Evolutionary conservation across 2,329 filamentous ascomycete genomes (phyloP).

Genomic region (Colletotrichum sublineola): DNA sequence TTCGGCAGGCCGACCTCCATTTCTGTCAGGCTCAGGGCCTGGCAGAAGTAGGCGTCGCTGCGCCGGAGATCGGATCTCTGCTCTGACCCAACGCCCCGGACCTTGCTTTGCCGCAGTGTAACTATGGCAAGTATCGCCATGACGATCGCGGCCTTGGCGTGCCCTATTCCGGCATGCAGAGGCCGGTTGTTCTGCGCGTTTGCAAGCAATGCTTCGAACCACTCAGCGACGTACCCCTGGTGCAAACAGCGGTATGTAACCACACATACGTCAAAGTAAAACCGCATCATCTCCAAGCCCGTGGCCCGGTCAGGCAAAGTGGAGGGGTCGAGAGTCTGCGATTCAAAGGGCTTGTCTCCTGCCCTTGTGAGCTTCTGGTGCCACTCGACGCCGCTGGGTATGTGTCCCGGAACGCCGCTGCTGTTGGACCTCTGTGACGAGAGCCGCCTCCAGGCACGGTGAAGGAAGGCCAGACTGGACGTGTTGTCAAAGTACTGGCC

Average conservation of each 20-base stretch:
- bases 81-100: conserved; percentile 39
- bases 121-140: conserved; percentile 63
- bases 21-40: conserved; percentile 49
- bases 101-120: conserved; percentile 59
- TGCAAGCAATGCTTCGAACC: conserved; percentile 57
- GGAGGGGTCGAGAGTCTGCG: conserved; percentile 26
- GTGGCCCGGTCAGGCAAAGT: conserved; percentile 43
- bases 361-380: conserved; percentile 47
- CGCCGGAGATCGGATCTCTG: conserved; percentile 36
- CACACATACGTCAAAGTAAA: conserved; percentile 71
- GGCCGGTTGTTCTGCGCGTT: conserved; percentile 54
- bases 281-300: conserved; percentile 46
- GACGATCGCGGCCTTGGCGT: conserved; percentile 61
- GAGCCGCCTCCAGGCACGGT: conserved; percentile 66
- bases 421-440: conserved; percentile 40
- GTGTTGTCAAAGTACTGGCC: conserved; percentile 69
- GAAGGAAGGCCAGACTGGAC: conserved; percentile 68
- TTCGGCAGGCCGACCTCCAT: conserved; percentile 66
- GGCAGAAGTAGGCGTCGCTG: conserved; percentile 48
- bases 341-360: conserved; percentile 49
- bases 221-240: conserved; percentile 62
- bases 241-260: conserved; percentile 71
- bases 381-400: conserved; percentile 43
- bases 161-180: conserved; percentile 55
- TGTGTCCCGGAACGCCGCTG: conserved; percentile 45